phyloP scores from a whole-genome alignment of 2,329 filamentous ascomycete species.

The Aspergillus tubingensis region DNA sequence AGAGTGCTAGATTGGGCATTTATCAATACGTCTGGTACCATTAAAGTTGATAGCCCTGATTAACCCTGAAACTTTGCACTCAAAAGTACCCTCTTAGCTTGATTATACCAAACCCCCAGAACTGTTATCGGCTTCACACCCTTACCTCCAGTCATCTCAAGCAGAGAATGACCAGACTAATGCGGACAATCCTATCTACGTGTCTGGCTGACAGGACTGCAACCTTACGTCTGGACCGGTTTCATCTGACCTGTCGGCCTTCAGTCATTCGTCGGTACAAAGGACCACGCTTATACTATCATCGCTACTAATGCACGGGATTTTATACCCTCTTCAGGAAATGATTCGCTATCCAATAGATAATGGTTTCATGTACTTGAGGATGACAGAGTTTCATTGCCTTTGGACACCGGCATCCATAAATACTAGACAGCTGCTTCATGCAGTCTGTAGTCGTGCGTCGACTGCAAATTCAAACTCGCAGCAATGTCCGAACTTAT shows the following conservation, averaged over 20 bases:
- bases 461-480: background rate
- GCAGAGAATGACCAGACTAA: constrained; percentile 2
- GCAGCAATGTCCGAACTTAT: constrained; percentile 34
- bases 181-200: background rate
- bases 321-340: constrained; percentile 35
- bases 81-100: background rate
- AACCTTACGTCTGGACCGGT: background rate
- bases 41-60: too few species aligned
- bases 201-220: background rate
- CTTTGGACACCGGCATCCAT: constrained; percentile 13
- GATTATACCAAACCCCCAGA: too few species aligned
- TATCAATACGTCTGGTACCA: too few species aligned
- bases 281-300: constrained; percentile 5
- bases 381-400: constrained; percentile 1
- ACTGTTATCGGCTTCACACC: too few species aligned
- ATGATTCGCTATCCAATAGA: constrained; percentile 29
- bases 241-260: constrained; percentile 5
- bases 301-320: constrained; percentile 22
- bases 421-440: background rate
- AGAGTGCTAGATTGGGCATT: too few species aligned
- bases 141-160: background rate
- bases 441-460: background rate
- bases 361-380: background rate
- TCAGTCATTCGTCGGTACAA: constrained; percentile 14
- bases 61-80: too few species aligned